A percentile compares a stretch with the other conserved stretches of the same genome.
phyloP scores from a whole-genome alignment of 768 basidiomycete species.

The Candolleomyces efflorescens region DNA sequence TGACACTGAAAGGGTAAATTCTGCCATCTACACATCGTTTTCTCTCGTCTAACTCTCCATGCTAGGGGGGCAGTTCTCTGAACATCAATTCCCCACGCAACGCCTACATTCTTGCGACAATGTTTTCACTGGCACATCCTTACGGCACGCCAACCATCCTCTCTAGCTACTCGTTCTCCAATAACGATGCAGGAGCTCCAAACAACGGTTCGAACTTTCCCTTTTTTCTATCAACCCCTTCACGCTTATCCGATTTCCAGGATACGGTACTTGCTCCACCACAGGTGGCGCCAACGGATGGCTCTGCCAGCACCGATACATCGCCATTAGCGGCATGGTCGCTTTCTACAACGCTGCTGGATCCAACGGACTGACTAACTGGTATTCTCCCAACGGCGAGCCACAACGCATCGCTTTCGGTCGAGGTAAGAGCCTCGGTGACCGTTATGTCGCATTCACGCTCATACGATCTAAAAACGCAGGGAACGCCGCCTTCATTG shows the following conservation, averaged over 20 bases:
- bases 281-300: constrained; percentile 53
- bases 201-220: constrained; percentile 39
- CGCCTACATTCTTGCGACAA: constrained; percentile 52
- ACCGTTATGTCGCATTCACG: not conserved
- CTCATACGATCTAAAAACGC: not conserved
- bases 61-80: constrained; percentile 47
- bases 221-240: not conserved
- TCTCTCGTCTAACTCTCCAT: not conserved
- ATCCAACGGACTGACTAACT: constrained; percentile 43
- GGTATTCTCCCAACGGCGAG: constrained; percentile 45
- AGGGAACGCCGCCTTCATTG: constrained; percentile 28
- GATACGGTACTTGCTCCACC: constrained; percentile 44
- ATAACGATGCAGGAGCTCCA: constrained; percentile 53
- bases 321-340: constrained; percentile 55
- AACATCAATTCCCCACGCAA: constrained; percentile 61
- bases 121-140: constrained; percentile 64
- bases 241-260: constrained; percentile 17
- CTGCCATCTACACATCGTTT: not conserved
- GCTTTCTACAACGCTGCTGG: constrained; percentile 62
- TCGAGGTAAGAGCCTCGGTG: constrained; percentile 36
- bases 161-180: constrained; percentile 54
- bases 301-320: constrained; percentile 64
- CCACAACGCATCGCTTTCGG: constrained; percentile 64
- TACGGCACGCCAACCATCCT: constrained; percentile 65
- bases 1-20: constrained; percentile 56